These are phyloP conservation scores for Stygiomarasmius scandens DNA, from an alignment of 1,284 basidiomycete genomes.

Conservation along the genomic window DNA sequence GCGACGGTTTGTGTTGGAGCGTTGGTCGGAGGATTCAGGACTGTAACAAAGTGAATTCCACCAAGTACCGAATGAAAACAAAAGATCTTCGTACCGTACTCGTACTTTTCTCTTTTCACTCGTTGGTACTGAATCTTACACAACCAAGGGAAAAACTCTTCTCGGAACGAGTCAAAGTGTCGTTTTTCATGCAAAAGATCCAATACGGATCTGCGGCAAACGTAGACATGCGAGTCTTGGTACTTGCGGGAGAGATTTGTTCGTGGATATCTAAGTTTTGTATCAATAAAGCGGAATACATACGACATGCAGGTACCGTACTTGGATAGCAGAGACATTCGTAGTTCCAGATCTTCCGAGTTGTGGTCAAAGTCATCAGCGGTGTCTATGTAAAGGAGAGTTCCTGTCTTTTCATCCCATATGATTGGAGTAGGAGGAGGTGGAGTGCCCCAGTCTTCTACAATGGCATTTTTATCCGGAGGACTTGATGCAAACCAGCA, in stretches of 20 bases:
- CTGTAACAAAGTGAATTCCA: conserved; percentile 27
- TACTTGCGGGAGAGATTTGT: conserved; percentile 71
- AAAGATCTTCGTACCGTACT: conserved; percentile 39
- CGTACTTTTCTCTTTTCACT: conserved; percentile 61
- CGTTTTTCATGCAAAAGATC: conserved; percentile 70
- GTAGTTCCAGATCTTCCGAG: conserved; percentile 69
- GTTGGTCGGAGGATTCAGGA: conserved; percentile 43
- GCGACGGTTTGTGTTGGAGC: conserved; percentile 47
- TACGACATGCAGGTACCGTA: conserved; percentile 29
- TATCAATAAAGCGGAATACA: conserved; percentile 9
- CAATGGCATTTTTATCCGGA: conserved; percentile 55
- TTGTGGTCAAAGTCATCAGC: conserved; percentile 69
- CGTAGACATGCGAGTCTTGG: conserved; percentile 89
- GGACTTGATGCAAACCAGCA: conserved; percentile 71
- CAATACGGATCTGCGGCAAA: conserved; percentile 78
- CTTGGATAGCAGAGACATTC: conserved; percentile 73
- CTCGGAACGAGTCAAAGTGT: conserved; percentile 77
- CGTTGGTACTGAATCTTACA: conserved; percentile 81
- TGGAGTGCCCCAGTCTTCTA: conserved; percentile 67
- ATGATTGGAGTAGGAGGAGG: conserved; percentile 54
- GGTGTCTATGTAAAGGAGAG: conserved; percentile 73
- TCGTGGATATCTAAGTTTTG: conserved; percentile 65
- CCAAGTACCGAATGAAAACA: conserved; percentile 3
- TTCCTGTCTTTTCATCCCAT: conserved; percentile 66
- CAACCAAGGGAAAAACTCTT: conserved; percentile 90